Conservation (phyloP, 176 grass and related monocot species). For the Oryza glaberrima region DNA sequence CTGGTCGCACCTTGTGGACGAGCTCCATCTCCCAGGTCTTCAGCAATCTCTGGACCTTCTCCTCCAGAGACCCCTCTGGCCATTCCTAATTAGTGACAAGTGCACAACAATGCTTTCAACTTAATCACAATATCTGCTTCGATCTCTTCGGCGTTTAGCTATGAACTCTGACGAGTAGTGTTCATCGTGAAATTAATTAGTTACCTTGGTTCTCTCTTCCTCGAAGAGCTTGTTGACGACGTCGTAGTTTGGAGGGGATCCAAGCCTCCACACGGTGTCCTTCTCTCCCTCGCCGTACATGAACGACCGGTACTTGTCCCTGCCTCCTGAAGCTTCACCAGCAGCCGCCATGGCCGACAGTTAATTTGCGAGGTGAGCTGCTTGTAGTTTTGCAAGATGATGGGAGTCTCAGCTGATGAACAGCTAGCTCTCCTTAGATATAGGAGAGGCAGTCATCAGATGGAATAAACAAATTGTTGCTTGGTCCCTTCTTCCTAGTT, state of each 20-base stretch:
- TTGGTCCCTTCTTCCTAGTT: too few species aligned
- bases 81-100: conserved; percentile 30
- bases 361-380: too few species aligned
- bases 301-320: conserved; percentile 73
- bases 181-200: not conserved
- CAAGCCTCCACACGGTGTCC: conserved; percentile 63
- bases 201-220: conserved; percentile 64
- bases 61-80: conserved; percentile 68
- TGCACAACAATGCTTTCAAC: not conserved
- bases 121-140: too few species aligned
- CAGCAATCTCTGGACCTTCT: conserved; percentile 71
- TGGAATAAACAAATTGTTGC: not conserved
- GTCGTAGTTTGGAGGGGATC: conserved; percentile 75
- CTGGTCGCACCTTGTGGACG: conserved; percentile 57
- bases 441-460: not conserved
- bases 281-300: conserved; percentile 69
- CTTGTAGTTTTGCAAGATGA: not conserved
- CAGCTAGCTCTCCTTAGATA: not conserved
- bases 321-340: conserved; percentile 1
- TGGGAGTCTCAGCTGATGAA: not conserved
- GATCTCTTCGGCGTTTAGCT: too few species aligned
- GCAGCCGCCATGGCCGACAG: conserved; percentile 43
- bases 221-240: conserved; percentile 80
- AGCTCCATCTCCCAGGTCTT: conserved; percentile 88
- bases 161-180: too few species aligned